Percentiles rank a stretch among this genome's conserved stretches.
Evolutionary conservation across 257 asterid genomes (phyloP).

Genomic region (Anisodus tanguticus): DNA sequence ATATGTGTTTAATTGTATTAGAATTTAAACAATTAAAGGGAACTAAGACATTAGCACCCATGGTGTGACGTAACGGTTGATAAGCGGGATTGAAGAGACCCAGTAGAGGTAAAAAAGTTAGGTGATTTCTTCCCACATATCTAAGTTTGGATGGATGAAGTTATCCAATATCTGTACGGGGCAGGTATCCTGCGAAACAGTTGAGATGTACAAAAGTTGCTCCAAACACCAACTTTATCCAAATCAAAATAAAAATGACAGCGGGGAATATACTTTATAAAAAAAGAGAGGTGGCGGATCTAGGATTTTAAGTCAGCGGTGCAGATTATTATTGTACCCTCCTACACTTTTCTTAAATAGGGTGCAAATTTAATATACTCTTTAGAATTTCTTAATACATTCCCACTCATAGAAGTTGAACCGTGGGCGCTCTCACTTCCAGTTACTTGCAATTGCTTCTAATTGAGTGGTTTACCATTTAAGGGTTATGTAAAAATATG

Average conservation of each 20-base stretch:
- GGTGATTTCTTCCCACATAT: neutral
- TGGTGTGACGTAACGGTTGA: neutral
- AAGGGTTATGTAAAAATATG: neutral
- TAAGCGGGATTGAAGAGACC: neutral
- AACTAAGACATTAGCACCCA: slow-evolving; percentile 20
- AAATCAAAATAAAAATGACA: neutral
- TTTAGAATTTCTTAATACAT: neutral
- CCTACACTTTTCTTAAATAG: neutral
- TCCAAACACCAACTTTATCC: neutral
- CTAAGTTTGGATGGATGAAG: neutral
- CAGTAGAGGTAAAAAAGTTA: neutral
- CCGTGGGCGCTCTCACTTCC: neutral
- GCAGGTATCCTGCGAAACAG: neutral
- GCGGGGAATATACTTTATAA: no score
- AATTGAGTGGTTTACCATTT: neutral
- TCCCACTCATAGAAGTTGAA: neutral
- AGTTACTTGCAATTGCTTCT: neutral
- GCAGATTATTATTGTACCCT: neutral
- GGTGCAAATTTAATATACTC: neutral
- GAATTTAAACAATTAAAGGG: neutral
- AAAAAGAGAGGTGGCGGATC: neutral
- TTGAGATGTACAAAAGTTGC: neutral
- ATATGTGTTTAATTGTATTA: neutral
- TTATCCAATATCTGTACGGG: neutral
- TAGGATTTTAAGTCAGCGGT: neutral